Percentiles rank a stretch among this genome's conserved stretches.
Evolutionary conservation across 495 filamentous ascomycete species (phyloP).

Genomic region (Ascobolus immersus): DNA sequence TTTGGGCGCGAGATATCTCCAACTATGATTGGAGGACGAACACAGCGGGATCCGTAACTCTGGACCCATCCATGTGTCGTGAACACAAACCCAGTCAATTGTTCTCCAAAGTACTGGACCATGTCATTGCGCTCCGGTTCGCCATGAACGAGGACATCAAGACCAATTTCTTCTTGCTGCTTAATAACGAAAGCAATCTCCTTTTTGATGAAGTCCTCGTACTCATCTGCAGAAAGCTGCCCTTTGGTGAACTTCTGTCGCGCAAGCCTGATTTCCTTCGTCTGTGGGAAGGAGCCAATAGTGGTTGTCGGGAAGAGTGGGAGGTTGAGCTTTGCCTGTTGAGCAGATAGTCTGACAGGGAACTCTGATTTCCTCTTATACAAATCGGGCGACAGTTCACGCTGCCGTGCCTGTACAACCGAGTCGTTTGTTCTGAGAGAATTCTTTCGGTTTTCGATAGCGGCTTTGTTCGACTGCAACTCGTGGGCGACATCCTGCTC

Average conservation of each 20-base stretch:
- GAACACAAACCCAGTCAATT: conserved; percentile 88
- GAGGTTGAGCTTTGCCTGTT: conserved; percentile 68
- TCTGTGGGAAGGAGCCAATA: conserved; percentile 98
- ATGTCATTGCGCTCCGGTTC: conserved; percentile 99
- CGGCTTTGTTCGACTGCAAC: conserved; percentile 84
- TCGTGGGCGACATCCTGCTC: conserved; percentile 65
- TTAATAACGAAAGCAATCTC: conserved; percentile 81
- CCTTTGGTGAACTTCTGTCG: conserved; percentile 96
- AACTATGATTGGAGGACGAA: conserved; percentile 91
- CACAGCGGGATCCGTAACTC: conserved; percentile 90
- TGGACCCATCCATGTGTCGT: conserved; percentile 98
- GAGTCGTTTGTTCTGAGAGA: conserved; percentile 92
- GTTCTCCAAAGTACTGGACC: conserved; percentile 99
- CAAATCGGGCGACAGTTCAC: conserved; percentile 52
- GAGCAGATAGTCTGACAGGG: conserved; percentile 52
- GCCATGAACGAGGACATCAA: conserved; percentile 92
- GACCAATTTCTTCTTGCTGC: conserved; percentile 89
- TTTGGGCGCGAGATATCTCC: conserved; percentile 88
- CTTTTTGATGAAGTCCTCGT: conserved; percentile 94
- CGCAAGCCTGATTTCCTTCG: conserved; percentile 84
- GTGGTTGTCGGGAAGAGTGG: conserved; percentile 97
- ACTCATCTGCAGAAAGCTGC: conserved; percentile 72
- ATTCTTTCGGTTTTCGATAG: conserved; percentile 60
- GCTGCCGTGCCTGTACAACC: conserved; percentile 80
- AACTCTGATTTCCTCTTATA: conserved; percentile 84